These are phyloP conservation scores for Geranium brycei DNA, from an alignment of 345 rosid genomes.

Conservation along the genomic window DNA sequence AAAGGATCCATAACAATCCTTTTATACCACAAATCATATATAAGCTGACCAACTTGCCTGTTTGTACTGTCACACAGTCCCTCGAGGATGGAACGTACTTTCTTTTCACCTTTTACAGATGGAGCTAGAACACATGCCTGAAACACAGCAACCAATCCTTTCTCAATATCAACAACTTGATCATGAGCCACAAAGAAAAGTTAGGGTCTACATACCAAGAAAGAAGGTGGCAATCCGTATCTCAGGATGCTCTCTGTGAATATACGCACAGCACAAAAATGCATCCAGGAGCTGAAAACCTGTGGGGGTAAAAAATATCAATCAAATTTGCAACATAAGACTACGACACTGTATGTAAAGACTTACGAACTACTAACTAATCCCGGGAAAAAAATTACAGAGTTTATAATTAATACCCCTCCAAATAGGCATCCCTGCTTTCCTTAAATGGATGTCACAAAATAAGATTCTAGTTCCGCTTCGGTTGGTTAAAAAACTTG, in stretches of 20 bases:
- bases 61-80: slow-evolving; percentile 53
- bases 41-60: slow-evolving; percentile 40
- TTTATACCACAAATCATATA: background rate
- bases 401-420: no score
- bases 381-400: no score
- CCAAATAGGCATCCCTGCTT: no score
- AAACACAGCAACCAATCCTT: slow-evolving; percentile 13
- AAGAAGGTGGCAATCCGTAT: slow-evolving; percentile 93
- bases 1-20: background rate
- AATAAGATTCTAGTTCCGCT: no score
- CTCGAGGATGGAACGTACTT: slow-evolving; percentile 86
- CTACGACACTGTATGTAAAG: no score
- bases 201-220: slow-evolving; percentile 43
- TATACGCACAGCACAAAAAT: slow-evolving; percentile 92
- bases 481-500: no score
- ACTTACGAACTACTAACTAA: no score
- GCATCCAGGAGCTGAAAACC: slow-evolving; percentile 99
- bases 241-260: slow-evolving; percentile 94
- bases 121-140: slow-evolving; percentile 93
- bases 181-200: slow-evolving; percentile 1
- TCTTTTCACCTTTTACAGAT: slow-evolving; percentile 70
- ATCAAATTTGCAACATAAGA: background rate
- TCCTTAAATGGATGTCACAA: no score
- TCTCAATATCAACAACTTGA: slow-evolving; percentile 7
- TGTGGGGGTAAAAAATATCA: slow-evolving; percentile 16